phyloP scores from a whole-genome alignment of 805 yeast genomes.

The Candida pseudofarinosa region DNA sequence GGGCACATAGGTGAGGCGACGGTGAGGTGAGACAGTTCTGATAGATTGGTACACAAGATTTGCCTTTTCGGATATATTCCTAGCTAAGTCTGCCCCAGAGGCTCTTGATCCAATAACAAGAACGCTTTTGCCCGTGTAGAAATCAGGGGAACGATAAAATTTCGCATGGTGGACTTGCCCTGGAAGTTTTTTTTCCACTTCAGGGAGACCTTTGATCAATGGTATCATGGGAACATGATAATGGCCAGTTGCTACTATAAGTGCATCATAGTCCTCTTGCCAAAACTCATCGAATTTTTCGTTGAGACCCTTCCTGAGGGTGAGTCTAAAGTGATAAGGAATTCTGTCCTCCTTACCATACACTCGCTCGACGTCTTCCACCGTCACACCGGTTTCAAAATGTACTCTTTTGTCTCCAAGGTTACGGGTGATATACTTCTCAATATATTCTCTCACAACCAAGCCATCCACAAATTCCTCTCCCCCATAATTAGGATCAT shows the following conservation, averaged over 20 bases:
- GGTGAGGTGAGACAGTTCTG: not conserved
- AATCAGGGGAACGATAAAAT: constrained; percentile 30
- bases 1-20: not conserved
- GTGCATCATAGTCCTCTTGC: constrained; percentile 35
- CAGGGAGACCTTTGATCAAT: constrained; percentile 35
- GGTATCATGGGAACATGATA: constrained; percentile 47
- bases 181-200: constrained; percentile 25
- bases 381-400: constrained; percentile 16
- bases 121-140: constrained; percentile 33
- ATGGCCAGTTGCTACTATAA: constrained; percentile 46
- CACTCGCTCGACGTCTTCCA: constrained; percentile 18
- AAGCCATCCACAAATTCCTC: constrained; percentile 12
- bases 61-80: constrained; percentile 8
- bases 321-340: constrained; percentile 16
- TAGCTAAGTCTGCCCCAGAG: constrained; percentile 58
- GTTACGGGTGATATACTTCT: constrained; percentile 15
- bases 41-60: not conserved
- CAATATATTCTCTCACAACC: constrained; percentile 15
- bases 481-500: not conserved
- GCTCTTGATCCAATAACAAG: constrained; percentile 50
- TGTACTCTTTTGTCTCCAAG: constrained; percentile 16
- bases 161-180: constrained; percentile 41
- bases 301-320: constrained; percentile 16
- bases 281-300: constrained; percentile 22
- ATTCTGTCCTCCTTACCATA: constrained; percentile 9